Evolutionary conservation across 768 basidiomycete species (phyloP), one percentile per base, ranked within the genome.

Genomic region (Lepiota subincarnata): DNA sequence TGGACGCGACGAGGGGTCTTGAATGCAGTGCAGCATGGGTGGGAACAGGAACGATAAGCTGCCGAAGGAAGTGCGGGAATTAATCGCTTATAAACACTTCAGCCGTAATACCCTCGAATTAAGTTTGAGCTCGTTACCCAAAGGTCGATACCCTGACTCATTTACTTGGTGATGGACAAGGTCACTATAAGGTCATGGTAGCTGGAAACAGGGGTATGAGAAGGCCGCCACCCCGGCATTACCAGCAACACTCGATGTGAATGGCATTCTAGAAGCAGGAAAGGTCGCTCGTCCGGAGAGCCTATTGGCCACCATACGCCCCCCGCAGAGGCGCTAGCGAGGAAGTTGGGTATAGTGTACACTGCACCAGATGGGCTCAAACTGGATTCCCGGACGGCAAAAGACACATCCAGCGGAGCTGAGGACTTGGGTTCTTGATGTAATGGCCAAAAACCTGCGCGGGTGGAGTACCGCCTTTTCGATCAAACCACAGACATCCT

Each of bases 191-290:
- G 53, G 66, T 84, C 43, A 68, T 72, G 41, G 48, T 83, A 7
- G 60, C 76, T 13, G 82, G 82, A 39, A 84, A 84, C 56, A 73
- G 73, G 56, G 80, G 81, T 80, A 66, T 39, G 74, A 18, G 11
- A 14, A 2, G 16, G 39, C n/a, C n/a, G 10, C 8, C n/a, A 5
- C 20, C 13, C 8, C 7, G 2, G 22, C 10, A 28, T 24, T 24
- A 13, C 7, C 4, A 3, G 31, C 4, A 13, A 18, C 7, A 14
- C 7, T 22, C 16, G 6, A 6, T 41, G 31, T 39, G 20, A 41
- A 13, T 11, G 34, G 18, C 4, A 28, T 20, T 13, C 43, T 34
- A 71, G 68, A 67, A 26, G 55, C 61, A n/a, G 68, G 70, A 31
- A 71, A 71, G 65, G 66, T 61, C 51, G 10, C 7, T n/a, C n/a